phyloP scores from a whole-genome alignment of 164 flowering plant genomes.

The Chimonanthus praecox region DNA sequence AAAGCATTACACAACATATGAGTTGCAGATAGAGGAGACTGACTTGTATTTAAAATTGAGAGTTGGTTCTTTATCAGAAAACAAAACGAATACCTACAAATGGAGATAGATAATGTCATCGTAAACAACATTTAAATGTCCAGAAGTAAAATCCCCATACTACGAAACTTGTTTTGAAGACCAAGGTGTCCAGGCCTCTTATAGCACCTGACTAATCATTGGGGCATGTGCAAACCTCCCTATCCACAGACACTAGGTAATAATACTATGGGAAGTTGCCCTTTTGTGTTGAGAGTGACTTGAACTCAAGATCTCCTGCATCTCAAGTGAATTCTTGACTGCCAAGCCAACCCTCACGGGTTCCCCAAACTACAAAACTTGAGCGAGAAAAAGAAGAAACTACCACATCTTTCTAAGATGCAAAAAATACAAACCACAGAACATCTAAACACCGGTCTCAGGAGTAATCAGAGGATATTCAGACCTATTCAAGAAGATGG shows the following conservation, averaged over 20 bases:
- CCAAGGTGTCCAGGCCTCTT: too few relatives aligned
- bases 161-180: too few relatives aligned
- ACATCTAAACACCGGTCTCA: not conserved
- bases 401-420: not conserved
- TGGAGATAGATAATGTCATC: not conserved
- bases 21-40: not conserved
- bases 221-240: too few relatives aligned
- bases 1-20: not conserved
- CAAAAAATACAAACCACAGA: too few relatives aligned
- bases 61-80: not conserved
- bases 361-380: not conserved
- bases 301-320: not conserved
- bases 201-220: too few relatives aligned
- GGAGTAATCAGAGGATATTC: not conserved
- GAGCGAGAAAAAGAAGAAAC: not conserved
- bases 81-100: not conserved
- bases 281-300: too few relatives aligned
- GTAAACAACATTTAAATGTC: not conserved
- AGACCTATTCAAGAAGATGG: slow-evolving; percentile 45
- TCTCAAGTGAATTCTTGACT: too few relatives aligned
- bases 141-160: not conserved
- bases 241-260: too few relatives aligned
- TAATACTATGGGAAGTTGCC: too few relatives aligned
- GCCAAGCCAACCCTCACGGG: too few relatives aligned
- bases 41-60: not conserved